A percentile compares a stretch with the other conserved stretches of the same genome.
Conservation (phyloP, 2,329 filamentous ascomycete species). For the Penicillium nordicum region DNA sequence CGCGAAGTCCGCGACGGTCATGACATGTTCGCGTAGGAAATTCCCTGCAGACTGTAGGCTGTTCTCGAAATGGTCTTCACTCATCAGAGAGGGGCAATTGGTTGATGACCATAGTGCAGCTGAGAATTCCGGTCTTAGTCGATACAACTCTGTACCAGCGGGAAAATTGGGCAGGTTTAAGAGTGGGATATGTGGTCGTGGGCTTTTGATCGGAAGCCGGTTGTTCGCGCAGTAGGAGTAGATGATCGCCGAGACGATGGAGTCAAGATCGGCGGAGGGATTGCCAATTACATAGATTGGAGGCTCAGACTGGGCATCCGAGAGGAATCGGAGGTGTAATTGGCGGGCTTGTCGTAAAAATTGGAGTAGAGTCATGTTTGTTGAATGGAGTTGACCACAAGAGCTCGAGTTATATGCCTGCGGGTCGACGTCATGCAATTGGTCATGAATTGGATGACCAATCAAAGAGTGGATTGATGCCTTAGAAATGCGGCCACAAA, state of each 20-base stretch:
- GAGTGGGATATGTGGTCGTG: conserved; percentile 53
- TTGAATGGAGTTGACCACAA: not conserved
- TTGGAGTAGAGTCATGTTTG: conserved; percentile 31
- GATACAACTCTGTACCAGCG: conserved; percentile 47
- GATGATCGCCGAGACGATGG: conserved; percentile 59
- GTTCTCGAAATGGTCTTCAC: conserved; percentile 24
- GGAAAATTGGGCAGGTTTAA: conserved; percentile 53
- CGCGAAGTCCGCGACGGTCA: conserved; percentile 42
- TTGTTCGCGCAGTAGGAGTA: conserved; percentile 56
- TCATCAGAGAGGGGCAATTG: conserved; percentile 16
- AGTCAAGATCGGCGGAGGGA: conserved; percentile 58
- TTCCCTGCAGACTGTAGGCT: conserved; percentile 23
- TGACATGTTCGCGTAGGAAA: conserved; percentile 33
- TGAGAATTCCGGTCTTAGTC: conserved; percentile 57
- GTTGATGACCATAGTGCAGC: conserved; percentile 53
- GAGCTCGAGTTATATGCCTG: too few relatives aligned
- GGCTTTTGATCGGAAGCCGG: conserved; percentile 40
- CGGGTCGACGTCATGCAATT: conserved; percentile 1
- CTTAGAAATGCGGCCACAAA: not conserved
- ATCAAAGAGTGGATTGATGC: not conserved
- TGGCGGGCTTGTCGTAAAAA: conserved; percentile 37
- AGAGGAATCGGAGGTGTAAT: conserved; percentile 28
- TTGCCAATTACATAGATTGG: conserved; percentile 45
- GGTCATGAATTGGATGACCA: conserved; percentile 6
- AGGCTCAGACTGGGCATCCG: conserved; percentile 21